These are phyloP conservation scores for Citrus australasica DNA, from an alignment of 345 rosid species.

Conservation along the genomic window DNA sequence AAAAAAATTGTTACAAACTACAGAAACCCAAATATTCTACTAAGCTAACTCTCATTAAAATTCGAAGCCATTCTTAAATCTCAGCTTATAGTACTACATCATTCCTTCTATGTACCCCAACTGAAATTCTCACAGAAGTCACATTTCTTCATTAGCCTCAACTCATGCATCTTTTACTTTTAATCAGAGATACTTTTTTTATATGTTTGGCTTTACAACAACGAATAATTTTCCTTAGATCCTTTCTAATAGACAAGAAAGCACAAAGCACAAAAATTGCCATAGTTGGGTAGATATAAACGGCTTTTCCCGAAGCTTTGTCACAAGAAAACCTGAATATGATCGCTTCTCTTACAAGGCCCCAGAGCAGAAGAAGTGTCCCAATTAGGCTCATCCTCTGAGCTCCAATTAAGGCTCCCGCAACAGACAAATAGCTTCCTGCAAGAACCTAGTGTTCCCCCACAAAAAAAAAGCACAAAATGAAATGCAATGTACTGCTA, in stretches of 20 bases:
- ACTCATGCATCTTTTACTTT: not conserved
- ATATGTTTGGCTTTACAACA: constrained; percentile 17
- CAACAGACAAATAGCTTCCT: constrained; percentile 71
- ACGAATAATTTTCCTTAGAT: constrained; percentile 51
- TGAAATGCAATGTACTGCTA: not conserved
- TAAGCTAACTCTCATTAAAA: not conserved
- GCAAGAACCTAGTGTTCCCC: constrained; percentile 51
- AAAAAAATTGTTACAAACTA: too few relatives aligned
- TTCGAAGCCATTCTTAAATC: not conserved
- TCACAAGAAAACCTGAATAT: constrained; percentile 22
- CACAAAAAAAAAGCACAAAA: not conserved
- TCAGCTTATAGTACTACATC: not conserved
- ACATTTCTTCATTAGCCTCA: too few relatives aligned
- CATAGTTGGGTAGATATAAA: constrained; percentile 43
- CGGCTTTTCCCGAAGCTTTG: constrained; percentile 9
- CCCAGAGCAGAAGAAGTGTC: constrained; percentile 60
- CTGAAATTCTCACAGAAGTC: too few relatives aligned
- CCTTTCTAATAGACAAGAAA: constrained; percentile 57
- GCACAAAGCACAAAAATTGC: constrained; percentile 48
- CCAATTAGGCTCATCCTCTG: constrained; percentile 67
- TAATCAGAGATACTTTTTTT: not conserved
- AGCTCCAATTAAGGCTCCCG: constrained; percentile 55
- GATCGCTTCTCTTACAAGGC: constrained; percentile 41
- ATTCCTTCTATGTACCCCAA: too few relatives aligned
- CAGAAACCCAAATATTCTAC: too few relatives aligned